Percentiles rank a stretch among this genome's conserved stretches.
These are phyloP conservation scores for Eucalyptus melliodora DNA, from an alignment of 345 rosid genomes.

Conservation along the genomic window DNA sequence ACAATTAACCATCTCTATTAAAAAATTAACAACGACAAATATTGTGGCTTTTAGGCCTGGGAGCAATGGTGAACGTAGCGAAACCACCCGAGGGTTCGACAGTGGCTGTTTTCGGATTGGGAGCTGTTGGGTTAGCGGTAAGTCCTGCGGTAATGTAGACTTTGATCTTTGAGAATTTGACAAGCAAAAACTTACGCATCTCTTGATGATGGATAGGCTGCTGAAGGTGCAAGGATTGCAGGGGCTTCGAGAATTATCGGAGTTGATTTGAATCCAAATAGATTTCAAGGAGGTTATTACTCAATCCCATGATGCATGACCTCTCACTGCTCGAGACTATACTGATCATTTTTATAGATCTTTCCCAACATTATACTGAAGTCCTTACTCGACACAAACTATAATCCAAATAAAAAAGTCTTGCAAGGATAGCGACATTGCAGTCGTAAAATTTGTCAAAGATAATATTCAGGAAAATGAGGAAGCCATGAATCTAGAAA, in stretches of 20 bases:
- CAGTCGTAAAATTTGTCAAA: background rate
- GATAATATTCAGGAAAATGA: background rate
- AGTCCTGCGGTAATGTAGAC: background rate
- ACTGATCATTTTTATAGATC: background rate
- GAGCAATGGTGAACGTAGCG: conserved; percentile 27
- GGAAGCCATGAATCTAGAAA: background rate
- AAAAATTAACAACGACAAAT: background rate
- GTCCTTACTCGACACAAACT: background rate
- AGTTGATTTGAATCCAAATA: conserved; percentile 13
- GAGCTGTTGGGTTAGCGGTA: conserved; percentile 35
- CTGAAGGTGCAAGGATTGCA: conserved; percentile 27
- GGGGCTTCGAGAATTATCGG: conserved; percentile 35
- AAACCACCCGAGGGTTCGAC: conserved; percentile 18
- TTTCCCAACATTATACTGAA: background rate
- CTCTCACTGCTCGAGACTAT: background rate
- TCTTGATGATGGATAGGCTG: conserved; percentile 9
- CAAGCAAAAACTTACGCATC: background rate
- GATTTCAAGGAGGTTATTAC: conserved; percentile 10
- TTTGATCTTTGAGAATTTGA: background rate
- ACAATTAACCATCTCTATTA: background rate
- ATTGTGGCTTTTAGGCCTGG: conserved; percentile 5
- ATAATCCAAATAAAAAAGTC: background rate
- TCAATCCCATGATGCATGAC: background rate
- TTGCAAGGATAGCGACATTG: background rate
- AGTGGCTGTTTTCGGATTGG: conserved; percentile 26